Conservation (phyloP, 2,329 filamentous ascomycete genomes). For the Aschersonia sp. region DNA sequence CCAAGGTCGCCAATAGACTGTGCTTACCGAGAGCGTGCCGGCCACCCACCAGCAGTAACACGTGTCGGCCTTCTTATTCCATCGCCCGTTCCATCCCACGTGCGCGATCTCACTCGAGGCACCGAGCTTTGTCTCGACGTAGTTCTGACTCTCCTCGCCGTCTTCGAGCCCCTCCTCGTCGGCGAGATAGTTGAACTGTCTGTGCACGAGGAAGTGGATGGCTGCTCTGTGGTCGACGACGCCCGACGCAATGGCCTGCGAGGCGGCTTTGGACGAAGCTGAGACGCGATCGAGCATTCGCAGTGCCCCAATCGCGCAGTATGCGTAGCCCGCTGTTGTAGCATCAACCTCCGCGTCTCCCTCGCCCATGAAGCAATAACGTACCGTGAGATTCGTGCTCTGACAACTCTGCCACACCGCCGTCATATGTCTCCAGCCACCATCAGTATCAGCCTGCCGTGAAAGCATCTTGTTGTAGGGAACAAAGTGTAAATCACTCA, state of each 20-base stretch:
- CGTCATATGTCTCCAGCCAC: constrained; percentile 56
- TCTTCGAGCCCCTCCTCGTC: constrained; percentile 28
- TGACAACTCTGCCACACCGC: constrained; percentile 65
- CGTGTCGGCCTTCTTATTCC: constrained; percentile 85
- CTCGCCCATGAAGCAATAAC: constrained; percentile 7
- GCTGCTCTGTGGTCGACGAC: constrained; percentile 17
- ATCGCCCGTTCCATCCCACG: constrained; percentile 77
- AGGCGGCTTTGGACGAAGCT: constrained; percentile 9
- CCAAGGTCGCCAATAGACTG: not conserved
- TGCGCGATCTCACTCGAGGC: constrained; percentile 22
- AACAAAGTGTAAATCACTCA: constrained; percentile 5
- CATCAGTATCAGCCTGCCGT: not conserved
- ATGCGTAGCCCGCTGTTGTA: constrained; percentile 66
- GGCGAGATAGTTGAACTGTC: constrained; percentile 48
- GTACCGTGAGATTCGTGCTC: constrained; percentile 73
- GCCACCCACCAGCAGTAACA: constrained; percentile 93
- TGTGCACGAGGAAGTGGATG: constrained; percentile 44
- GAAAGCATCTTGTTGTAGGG: not conserved
- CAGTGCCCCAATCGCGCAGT: constrained; percentile 70
- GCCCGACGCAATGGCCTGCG: constrained; percentile 19
- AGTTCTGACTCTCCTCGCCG: constrained; percentile 27
- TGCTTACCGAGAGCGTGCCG: constrained; percentile 39
- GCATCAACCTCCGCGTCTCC: not conserved
- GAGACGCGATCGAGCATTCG: constrained; percentile 55
- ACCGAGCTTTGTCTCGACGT: constrained; percentile 19